These are phyloP conservation scores for Penicillium italicum DNA, from an alignment of 2,329 filamentous ascomycete genomes.

Conservation along the genomic window DNA sequence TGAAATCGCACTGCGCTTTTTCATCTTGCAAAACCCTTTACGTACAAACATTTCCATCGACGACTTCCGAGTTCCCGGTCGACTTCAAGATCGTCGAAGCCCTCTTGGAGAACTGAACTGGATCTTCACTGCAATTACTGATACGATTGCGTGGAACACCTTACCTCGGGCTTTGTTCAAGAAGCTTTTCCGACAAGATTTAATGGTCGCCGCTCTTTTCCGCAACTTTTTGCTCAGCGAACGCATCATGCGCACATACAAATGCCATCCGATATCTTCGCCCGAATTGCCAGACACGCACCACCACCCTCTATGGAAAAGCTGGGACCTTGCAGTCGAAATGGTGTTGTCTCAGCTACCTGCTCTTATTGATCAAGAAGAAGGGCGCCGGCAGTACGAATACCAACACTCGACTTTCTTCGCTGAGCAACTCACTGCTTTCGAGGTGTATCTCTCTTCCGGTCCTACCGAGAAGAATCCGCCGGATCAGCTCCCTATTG, in stretches of 20 bases:
- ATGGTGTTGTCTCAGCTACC: slow-evolving; percentile 89
- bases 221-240: slow-evolving; percentile 93
- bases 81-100: slow-evolving; percentile 86
- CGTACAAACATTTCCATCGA: slow-evolving; percentile 67
- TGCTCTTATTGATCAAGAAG: slow-evolving; percentile 71
- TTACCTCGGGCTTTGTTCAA: slow-evolving; percentile 86
- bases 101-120: slow-evolving; percentile 95
- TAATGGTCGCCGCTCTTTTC: slow-evolving; percentile 98
- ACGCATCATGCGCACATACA: slow-evolving; percentile 92
- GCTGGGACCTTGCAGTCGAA: slow-evolving; percentile 96
- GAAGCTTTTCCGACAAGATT: slow-evolving; percentile 92
- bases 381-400: slow-evolving; percentile 74
- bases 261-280: slow-evolving; percentile 89
- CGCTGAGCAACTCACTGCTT: slow-evolving; percentile 92
- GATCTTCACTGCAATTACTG: slow-evolving; percentile 99
- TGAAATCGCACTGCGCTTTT: slow-evolving; percentile 94
- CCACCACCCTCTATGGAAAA: slow-evolving; percentile 91
- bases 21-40: slow-evolving; percentile 85
- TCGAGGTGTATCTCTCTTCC: slow-evolving; percentile 87
- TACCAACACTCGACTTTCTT: slow-evolving; percentile 96
- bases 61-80: slow-evolving; percentile 82
- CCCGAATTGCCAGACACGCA: slow-evolving; percentile 92
- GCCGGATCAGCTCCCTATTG: slow-evolving; percentile 92
- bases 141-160: slow-evolving; percentile 98
- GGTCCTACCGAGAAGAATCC: slow-evolving; percentile 80